Base-by-base conservation (phyloP, 2,329 filamentous ascomycete genomes). In the Allantophomopsis lycopodina region DNA sequence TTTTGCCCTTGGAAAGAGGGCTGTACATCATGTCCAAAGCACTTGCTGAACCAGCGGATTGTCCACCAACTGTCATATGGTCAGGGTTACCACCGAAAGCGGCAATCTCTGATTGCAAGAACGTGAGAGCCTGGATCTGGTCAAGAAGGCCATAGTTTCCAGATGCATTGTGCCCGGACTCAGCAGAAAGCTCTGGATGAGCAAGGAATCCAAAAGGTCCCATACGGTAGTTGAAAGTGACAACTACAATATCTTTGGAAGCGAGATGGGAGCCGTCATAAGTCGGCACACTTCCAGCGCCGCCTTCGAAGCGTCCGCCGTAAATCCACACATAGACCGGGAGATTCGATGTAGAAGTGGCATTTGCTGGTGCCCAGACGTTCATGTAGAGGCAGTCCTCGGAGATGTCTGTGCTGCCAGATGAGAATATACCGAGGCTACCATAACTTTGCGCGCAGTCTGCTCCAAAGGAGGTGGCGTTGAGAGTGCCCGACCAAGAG, bases 91-190 rank as follows among this genome's bases (percentile, higher is more conserved):
- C 80, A 4, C 80, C 81, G 46, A 86, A 85, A 42, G 60, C 56
- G 40, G 48, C 47, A 36, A 83, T 79, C 53, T 83, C 61, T 32
- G 69, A 61, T 44, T 79, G 68, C 1, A 85, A 18, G 11, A 41
- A 42, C 37, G 65, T 52, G 10, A 69, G 54, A 1, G 59, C 58
- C 2, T 62, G 59, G 13, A 58, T 50, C 54, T 83, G 79, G 52
- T 86, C 81, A 18, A 69, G 70, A 2, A 86, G 62, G 1, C 81
- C 81, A 48, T 78, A 78, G 53, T 85, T 85, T 28, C 76, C 54
- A 38, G 65, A 70, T 5, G 69, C 66, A 2, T 54, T 46, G 47
- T 50, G 44, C 15, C 55, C 47, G 1, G 74, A 55, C 46, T 76
- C 66, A 7, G 66, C 57, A 38, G 72, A 62, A 2, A 51, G 42